Evolutionary conservation across 495 filamentous ascomycete species (phyloP), one percentile per base, ranked within the genome.

Genomic region (Annulohypoxylon nitens): DNA sequence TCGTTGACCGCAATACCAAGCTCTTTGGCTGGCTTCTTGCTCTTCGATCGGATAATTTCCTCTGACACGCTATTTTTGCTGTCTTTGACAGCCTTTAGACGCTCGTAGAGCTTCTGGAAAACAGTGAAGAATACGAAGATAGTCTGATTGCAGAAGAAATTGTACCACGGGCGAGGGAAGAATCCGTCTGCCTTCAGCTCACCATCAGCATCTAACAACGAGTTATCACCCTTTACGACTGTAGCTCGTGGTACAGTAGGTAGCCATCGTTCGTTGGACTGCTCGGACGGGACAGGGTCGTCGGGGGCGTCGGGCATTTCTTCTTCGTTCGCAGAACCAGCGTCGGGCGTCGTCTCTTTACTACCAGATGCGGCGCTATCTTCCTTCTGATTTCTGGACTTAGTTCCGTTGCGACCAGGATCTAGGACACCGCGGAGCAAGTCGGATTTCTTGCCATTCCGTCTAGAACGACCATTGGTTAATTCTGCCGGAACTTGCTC

Each of bases 91-190:
- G 90, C 88, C 63, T 90, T 82, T 11, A 99, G 87, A 39, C 97
- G 91, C 69, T 91, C 89, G 80, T 95, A 98, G 6, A 98, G 84
- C 2, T 92, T 91, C 79, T 96, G 89, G 80, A 98, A 97, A 39
- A 95, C 89, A 18, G 92, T 91, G 84, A 99, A 92, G 85, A 99
- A 97, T 82, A 93, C 93, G 75, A 92, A 95, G 48, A 99, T 92
- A 51, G 91, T 91, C 66, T 93, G 86, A 78, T 97, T 98, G 78
- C 89, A 91, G 82, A 95, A 99, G 75, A 98, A 87, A 69, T 94
- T 93, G 83, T 92, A 97, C 69, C 84, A 86, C 8, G 88, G 87
- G 64, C 96, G 92, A 71, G 87, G 86, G 83, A 93, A 97, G 25
- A 93, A 90, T 53, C 93, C 89, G 54, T 97, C 93, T 7, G 93